Conservation (phyloP, 148 eudicot species). For the Suaeda aralocaspica region DNA sequence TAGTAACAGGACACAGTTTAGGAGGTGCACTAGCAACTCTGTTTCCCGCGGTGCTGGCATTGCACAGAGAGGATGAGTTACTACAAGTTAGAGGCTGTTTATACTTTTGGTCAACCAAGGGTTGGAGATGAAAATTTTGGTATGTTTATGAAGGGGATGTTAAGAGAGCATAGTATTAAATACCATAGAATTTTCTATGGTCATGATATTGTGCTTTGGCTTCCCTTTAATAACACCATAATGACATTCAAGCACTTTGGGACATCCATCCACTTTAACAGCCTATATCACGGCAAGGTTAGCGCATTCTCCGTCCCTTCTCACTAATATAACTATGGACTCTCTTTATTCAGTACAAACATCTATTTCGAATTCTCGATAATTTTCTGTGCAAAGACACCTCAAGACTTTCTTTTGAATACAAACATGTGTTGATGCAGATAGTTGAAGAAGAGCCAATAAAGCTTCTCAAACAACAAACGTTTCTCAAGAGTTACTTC, state of each 20-base stretch:
- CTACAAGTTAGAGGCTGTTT: constrained; percentile 47
- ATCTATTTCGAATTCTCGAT: too few relatives aligned
- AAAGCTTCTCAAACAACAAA: too few relatives aligned
- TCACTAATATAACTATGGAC: too few relatives aligned
- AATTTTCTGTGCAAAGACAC: too few relatives aligned
- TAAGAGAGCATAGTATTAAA: constrained; percentile 24
- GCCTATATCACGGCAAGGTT: constrained; percentile 40
- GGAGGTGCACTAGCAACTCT: constrained; percentile 72
- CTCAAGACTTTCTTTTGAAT: too few relatives aligned
- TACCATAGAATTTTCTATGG: constrained; percentile 63
- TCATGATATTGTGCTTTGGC: constrained; percentile 56
- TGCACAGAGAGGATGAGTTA: constrained; percentile 38
- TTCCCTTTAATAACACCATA: constrained; percentile 43
- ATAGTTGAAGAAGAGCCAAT: too few relatives aligned
- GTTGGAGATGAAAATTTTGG: constrained; percentile 62
- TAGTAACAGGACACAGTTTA: constrained; percentile 78
- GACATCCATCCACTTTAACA: constrained; percentile 49
- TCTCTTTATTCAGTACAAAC: too few relatives aligned
- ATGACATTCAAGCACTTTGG: constrained; percentile 72
- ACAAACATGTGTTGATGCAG: too few relatives aligned
- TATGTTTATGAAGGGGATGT: constrained; percentile 29
- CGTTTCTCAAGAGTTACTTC: too few relatives aligned
- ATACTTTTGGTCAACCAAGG: constrained; percentile 81
- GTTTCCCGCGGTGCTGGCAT: constrained; percentile 49
- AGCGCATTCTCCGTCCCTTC: not conserved